Conservation (phyloP, 306 rosid genomes). For the Trichosanthes truncata region DNA sequence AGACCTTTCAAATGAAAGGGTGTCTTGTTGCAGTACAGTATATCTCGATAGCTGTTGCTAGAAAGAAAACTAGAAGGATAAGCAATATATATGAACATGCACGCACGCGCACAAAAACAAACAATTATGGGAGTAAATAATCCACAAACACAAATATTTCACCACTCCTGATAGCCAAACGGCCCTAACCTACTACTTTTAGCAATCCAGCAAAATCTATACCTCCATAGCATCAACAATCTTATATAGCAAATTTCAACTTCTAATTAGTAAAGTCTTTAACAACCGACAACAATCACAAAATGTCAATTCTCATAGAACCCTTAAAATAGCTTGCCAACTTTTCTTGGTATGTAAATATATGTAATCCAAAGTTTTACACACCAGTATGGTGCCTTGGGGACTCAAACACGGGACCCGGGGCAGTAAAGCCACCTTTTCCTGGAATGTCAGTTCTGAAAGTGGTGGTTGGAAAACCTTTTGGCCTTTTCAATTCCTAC, state of each 20-base stretch:
- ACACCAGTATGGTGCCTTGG: too few relatives aligned
- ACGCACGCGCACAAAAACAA: not conserved
- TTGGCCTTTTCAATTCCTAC: not conserved
- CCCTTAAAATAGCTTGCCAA: not conserved
- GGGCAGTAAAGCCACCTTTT: too few relatives aligned
- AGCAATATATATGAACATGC: not conserved
- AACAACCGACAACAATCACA: not conserved
- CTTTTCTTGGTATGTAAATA: not conserved
- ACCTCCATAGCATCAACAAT: not conserved
- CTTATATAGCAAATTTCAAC: not conserved
- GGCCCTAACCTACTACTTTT: not conserved
- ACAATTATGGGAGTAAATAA: not conserved
- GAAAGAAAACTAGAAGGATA: not conserved
- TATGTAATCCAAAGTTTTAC: too few relatives aligned
- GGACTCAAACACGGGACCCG: too few relatives aligned
- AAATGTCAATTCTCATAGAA: not conserved
- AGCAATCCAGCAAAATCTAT: not conserved
- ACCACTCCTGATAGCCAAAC: not conserved
- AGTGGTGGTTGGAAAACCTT: not conserved
- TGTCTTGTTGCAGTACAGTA: conserved; percentile 69
- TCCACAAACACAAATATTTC: not conserved
- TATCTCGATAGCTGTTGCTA: conserved; percentile 79
- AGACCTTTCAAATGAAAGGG: conserved; percentile 78
- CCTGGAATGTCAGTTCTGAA: not conserved
- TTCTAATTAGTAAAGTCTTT: not conserved